phyloP scores from a whole-genome alignment of 257 asterid genomes.

The Verbascum thapsus region DNA sequence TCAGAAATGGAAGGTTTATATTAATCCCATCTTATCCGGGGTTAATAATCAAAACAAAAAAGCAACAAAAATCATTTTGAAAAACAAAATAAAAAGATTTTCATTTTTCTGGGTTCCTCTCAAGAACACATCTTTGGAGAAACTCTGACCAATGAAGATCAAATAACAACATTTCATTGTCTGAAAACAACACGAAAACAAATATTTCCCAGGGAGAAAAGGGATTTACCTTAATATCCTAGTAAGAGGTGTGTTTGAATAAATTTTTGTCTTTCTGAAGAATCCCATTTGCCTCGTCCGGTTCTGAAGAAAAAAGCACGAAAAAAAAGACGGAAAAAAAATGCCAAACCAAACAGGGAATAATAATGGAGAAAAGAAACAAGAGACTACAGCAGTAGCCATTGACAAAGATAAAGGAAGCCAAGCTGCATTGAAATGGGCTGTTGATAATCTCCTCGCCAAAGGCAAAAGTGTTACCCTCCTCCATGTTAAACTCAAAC shows the following conservation, averaged over 20 bases:
- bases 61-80: neutral
- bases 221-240: too few species aligned
- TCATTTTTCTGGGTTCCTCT: neutral
- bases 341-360: constrained; percentile 43
- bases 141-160: neutral
- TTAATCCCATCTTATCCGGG: constrained; percentile 28
- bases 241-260: neutral
- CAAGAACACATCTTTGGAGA: neutral
- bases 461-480: constrained; percentile 76
- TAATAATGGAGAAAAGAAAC: constrained; percentile 41
- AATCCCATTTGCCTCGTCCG: constrained; percentile 12
- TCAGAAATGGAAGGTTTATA: constrained; percentile 24
- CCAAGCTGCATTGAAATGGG: constrained; percentile 97
- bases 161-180: constrained; percentile 22
- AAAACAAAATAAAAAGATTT: neutral
- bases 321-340: neutral
- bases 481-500: constrained; percentile 63
- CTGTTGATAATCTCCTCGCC: constrained; percentile 72
- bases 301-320: neutral
- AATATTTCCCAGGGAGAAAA: neutral
- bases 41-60: neutral
- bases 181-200: constrained; percentile 3
- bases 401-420: constrained; percentile 91
- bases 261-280: constrained; percentile 1
- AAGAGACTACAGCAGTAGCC: constrained; percentile 67